Evolutionary conservation across 2,329 filamentous ascomycete species (phyloP).

Genomic region (Fusarium domesticum): DNA sequence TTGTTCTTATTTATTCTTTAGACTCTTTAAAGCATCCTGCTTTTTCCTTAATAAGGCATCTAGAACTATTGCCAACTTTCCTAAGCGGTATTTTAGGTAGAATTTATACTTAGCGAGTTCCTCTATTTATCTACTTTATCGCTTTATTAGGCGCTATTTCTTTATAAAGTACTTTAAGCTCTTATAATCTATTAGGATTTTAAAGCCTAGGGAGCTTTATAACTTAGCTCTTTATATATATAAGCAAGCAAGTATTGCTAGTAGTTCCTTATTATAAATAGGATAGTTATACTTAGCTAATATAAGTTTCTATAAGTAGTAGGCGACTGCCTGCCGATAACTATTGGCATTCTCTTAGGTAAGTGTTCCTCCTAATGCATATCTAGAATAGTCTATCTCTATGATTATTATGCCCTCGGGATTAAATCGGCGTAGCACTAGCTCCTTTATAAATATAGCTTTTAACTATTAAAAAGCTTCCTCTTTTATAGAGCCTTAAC

Average conservation of each 20-base stretch:
- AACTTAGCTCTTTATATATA: background rate
- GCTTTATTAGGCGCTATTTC: background rate
- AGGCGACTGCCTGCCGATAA: background rate
- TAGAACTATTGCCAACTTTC: too few relatives aligned
- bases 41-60: too few relatives aligned
- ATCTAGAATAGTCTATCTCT: background rate
- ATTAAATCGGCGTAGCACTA: background rate
- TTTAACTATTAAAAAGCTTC: background rate
- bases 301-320: background rate
- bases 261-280: constrained; percentile 1
- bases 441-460: background rate
- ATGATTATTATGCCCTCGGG: background rate
- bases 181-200: background rate
- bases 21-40: too few relatives aligned
- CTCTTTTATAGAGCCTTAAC: background rate
- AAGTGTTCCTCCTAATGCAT: background rate
- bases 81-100: too few relatives aligned
- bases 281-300: background rate
- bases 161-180: background rate
- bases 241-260: constrained; percentile 1
- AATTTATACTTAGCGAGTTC: too few relatives aligned
- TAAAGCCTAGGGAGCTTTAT: background rate
- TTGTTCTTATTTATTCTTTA: too few relatives aligned
- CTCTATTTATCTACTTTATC: background rate
- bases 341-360: background rate